Evolutionary conservation across 306 rosid species (phyloP), one percentile per base, ranked within the genome.

Genomic region (Hippophae rhamnoides): DNA sequence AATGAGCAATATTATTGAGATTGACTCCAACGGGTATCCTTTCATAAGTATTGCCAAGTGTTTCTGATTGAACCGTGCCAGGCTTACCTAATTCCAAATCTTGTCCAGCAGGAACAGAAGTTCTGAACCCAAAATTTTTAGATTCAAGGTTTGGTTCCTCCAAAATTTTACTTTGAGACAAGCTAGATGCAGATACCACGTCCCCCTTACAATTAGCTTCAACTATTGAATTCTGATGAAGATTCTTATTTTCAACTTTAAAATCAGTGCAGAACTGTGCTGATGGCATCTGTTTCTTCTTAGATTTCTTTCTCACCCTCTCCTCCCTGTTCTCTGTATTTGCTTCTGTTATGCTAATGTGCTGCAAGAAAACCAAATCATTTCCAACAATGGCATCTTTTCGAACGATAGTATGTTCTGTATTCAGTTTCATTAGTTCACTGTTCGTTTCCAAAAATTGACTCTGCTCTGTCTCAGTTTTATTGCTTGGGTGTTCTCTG

Each of bases 291-390:
- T 56, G 74, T 64, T 79, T 82, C 77, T 67, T 75, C 67, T 76
- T 89, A 31, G 77, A 62, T 73, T 63, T 80, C 67, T 68, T 77
- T 61, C 65, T 54, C 74, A 48, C 76, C 56, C 63, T 73, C 68
- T 66, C 61, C 54, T 72, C 63, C 43, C 5, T 52, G 31, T 62
- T 64, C 62, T 82, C 76, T 44, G 72, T 58, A 61, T 41, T 64
- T 45, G 56, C 74, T 69, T 56, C 73, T 52, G 74, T 54, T 75
- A 64, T 61, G 65, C 61, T 57, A 47, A 61, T 64, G 56, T 65
- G 67, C 65, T 67, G 77, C 59, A 25, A 38, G 73, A 64, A 63
- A 53, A 53, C 80, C 66, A 74, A 50, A 62, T 61, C 56, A 45
- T 58, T 65, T 41, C 40, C 56, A 53, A 49, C 63, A 10, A 41